These are phyloP conservation scores for Phialophora chinensis DNA, from an alignment of 2,329 filamentous ascomycete species.

Conservation along the genomic window DNA sequence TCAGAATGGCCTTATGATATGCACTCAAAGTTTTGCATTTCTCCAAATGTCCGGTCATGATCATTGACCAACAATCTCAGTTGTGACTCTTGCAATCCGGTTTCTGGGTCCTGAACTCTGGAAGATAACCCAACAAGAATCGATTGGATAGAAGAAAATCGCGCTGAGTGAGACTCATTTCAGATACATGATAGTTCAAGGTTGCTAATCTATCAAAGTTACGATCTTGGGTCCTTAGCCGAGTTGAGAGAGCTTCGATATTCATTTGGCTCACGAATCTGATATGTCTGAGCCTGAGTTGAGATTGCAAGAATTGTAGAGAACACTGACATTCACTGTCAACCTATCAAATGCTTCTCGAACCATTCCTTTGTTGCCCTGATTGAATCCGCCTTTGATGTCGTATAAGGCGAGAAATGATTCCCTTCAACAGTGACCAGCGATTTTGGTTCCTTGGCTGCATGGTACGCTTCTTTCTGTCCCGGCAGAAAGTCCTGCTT, in stretches of 20 bases:
- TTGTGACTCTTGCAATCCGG: too few species aligned
- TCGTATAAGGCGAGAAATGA: slow-evolving; percentile 48
- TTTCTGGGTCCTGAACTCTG: too few species aligned
- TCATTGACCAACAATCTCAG: not conserved
- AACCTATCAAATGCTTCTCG: slow-evolving; percentile 32
- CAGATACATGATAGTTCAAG: too few species aligned
- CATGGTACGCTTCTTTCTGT: slow-evolving; percentile 43
- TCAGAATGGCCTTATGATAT: slow-evolving; percentile 21
- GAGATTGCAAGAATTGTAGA: too few species aligned
- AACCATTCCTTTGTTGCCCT: slow-evolving; percentile 23
- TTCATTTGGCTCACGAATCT: not conserved
- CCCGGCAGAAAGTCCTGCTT: slow-evolving; percentile 43
- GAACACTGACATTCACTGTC: slow-evolving; percentile 28
- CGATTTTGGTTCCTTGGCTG: slow-evolving; percentile 48
- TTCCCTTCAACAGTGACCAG: slow-evolving; percentile 45
- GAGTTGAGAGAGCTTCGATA: not conserved
- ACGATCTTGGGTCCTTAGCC: too few species aligned
- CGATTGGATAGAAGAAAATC: too few species aligned
- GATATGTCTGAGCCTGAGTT: too few species aligned
- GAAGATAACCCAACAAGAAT: not conserved
- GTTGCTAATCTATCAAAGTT: too few species aligned
- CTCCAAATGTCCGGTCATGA: not conserved
- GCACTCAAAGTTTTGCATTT: not conserved
- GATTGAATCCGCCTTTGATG: slow-evolving; percentile 20
- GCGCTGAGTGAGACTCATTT: too few species aligned